These are phyloP conservation scores for Pythium brassicae DNA, from an alignment of 352 stramenopile genomes.

Conservation along the genomic window DNA sequence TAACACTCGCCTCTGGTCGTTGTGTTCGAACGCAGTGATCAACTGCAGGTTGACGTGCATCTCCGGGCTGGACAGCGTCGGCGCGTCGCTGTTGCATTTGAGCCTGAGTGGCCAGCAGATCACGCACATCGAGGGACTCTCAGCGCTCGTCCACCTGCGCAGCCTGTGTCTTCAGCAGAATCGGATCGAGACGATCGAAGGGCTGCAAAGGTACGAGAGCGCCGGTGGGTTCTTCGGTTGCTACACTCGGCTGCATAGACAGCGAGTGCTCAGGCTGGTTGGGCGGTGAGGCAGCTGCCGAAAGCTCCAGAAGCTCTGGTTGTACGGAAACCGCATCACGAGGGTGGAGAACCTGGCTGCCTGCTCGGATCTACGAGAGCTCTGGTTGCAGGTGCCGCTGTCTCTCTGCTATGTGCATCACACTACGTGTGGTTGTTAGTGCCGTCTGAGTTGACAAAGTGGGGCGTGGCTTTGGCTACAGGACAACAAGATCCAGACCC, in stretches of 20 bases:
- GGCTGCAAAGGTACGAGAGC: constrained; percentile 38
- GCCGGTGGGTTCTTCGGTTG: not conserved
- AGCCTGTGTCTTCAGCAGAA: constrained; percentile 83
- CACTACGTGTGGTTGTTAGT: not conserved
- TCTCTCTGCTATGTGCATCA: not conserved
- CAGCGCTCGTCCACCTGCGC: constrained; percentile 51
- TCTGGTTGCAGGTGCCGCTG: constrained; percentile 65
- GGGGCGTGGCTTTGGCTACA: not conserved
- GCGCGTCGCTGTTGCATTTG: constrained; percentile 66
- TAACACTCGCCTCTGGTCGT: not conserved
- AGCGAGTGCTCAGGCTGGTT: not conserved
- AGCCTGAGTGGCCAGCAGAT: constrained; percentile 75
- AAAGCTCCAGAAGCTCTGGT: constrained; percentile 71
- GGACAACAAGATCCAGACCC: constrained; percentile 62
- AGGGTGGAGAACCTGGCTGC: constrained; percentile 54
- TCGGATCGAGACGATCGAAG: constrained; percentile 70
- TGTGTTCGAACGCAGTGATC: constrained; percentile 33
- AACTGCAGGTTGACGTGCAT: constrained; percentile 66
- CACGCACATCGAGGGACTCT: constrained; percentile 43
- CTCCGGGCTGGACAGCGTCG: constrained; percentile 41
- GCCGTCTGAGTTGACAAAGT: too few species aligned
- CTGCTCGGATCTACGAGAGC: constrained; percentile 70
- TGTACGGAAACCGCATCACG: constrained; percentile 68
- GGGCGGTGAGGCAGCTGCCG: constrained; percentile 30
- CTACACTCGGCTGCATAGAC: not conserved